Evolutionary conservation across 75 land plant genomes (phyloP).

Genomic region (Pinus tabuliformis): DNA sequence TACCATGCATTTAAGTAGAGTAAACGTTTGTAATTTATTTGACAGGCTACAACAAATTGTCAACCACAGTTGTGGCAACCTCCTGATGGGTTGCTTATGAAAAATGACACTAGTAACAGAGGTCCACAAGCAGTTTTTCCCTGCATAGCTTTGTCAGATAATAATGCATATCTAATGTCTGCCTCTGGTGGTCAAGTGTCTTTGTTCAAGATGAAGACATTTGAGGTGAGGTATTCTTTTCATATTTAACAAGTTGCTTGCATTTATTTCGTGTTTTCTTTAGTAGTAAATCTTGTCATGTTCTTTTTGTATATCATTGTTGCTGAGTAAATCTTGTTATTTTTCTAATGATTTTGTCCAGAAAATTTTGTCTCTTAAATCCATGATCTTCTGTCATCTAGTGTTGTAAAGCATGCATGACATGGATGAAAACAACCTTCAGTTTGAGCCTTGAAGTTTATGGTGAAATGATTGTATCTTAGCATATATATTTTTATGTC

Average conservation of each 20-base stretch:
- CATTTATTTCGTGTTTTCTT: background rate
- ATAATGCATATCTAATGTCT: conserved; percentile 62
- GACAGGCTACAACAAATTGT: conserved; percentile 42
- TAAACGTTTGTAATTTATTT: background rate
- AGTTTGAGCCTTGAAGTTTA: too few species aligned
- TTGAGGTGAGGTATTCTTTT: conserved; percentile 27
- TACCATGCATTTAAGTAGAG: background rate
- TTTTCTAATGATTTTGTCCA: background rate
- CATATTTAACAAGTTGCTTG: too few species aligned
- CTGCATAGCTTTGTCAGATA: conserved; percentile 61
- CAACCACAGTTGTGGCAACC: conserved; percentile 53
- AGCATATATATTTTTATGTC: too few species aligned
- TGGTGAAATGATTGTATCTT: too few species aligned
- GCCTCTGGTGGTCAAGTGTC: conserved; percentile 70
- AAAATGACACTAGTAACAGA: conserved; percentile 46
- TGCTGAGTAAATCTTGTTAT: background rate
- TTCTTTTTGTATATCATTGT: background rate
- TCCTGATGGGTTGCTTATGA: conserved; percentile 30
- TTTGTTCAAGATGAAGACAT: conserved; percentile 58
- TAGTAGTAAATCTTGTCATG: background rate
- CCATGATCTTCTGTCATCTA: background rate
- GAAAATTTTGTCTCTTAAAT: background rate
- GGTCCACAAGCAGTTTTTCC: conserved; percentile 45
- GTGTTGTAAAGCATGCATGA: background rate
- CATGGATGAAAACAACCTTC: too few species aligned